Evolutionary conservation across 345 rosid genomes (phyloP).

Genomic region (Sonneratia caseolaris): DNA sequence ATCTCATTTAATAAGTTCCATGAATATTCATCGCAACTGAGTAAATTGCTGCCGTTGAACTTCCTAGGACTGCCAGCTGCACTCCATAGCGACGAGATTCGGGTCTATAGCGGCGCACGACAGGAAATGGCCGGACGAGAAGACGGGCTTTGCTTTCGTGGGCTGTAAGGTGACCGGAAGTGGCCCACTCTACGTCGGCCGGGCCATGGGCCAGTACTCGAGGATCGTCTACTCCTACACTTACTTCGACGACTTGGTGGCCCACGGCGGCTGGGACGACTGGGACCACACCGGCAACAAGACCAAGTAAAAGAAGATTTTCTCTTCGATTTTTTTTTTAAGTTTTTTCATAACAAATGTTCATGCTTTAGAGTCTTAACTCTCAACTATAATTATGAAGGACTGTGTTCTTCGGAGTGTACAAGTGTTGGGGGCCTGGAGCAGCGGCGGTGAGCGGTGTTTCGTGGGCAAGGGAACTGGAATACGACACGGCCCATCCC

Average conservation of each 20-base stretch:
- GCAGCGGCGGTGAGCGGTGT: conserved; percentile 64
- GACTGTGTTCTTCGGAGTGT: conserved; percentile 86
- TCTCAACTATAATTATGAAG: conserved; percentile 17
- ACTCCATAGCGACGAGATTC: conserved; percentile 80
- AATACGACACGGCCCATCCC: conserved; percentile 67
- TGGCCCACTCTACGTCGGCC: conserved; percentile 76
- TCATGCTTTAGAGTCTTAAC: neutral
- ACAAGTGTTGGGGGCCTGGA: conserved; percentile 84
- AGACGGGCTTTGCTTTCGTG: conserved; percentile 79
- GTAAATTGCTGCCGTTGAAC: neutral
- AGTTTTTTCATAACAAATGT: too few relatives aligned
- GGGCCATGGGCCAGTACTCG: conserved; percentile 97
- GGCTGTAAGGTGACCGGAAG: conserved; percentile 72
- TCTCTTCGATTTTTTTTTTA: too few relatives aligned
- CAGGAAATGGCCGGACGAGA: conserved; percentile 69
- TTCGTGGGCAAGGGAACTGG: conserved; percentile 84
- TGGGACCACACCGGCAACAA: conserved; percentile 90
- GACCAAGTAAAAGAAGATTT: conserved; percentile 45
- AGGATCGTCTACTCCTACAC: conserved; percentile 83
- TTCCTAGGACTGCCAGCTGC: conserved; percentile 81
- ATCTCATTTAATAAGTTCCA: too few relatives aligned
- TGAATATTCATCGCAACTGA: too few relatives aligned
- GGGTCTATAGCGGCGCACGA: conserved; percentile 94
- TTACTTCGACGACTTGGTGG: conserved; percentile 74
- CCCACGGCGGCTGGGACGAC: conserved; percentile 97